Base-by-base conservation (phyloP, 1,139 yeast genomes). In the Blastobotrys capitulatus region DNA sequence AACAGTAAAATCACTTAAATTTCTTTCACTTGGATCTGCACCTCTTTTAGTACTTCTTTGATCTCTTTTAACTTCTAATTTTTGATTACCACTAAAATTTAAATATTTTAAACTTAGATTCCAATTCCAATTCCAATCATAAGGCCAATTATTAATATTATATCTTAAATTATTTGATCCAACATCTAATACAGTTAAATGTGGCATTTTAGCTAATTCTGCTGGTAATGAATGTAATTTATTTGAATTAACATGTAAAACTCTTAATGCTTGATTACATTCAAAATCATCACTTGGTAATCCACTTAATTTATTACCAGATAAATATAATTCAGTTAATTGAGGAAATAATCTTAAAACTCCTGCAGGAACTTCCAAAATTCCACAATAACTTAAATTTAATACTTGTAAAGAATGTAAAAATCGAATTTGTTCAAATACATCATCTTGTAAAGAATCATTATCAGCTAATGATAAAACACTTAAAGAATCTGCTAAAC, bases 41-140 rank as follows among this genome's bases (percentile, higher is more conserved):
- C 32, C 32, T 13, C 59, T 55, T 20, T 55, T 54, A 5, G 60
- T 58, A 25, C 59, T 61, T 42, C 73, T 76, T 58, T 78, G 83
- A 53, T 77, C 75, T 50, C 80, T 83, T 61, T 82, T 83, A 58
- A 92, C 88, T 63, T 92, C 98, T 55, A 94, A 80, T 55, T 97
- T 76, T 62, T 86, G 84, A 64, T 94, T 94, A 39, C 97, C 97
- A 0, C 96, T 87, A 54, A 94, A 83, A 65, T 90, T 92, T 63
- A 94, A 76, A 60, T 86, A 89, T 58, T 76, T 80, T 65, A 94
- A 74, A 43, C 83, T 82, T 50, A 77, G 73, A 63, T 92, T 94
- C 74, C 82, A 83, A 60, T 86, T 84, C 98, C 98, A 94, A 66
- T 88, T 92, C 97, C 97, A 92, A 65, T 92, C 98, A 63, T 88